Evolutionary conservation across 345 rosid species (phyloP).

Genomic region (Triadica sebifera): DNA sequence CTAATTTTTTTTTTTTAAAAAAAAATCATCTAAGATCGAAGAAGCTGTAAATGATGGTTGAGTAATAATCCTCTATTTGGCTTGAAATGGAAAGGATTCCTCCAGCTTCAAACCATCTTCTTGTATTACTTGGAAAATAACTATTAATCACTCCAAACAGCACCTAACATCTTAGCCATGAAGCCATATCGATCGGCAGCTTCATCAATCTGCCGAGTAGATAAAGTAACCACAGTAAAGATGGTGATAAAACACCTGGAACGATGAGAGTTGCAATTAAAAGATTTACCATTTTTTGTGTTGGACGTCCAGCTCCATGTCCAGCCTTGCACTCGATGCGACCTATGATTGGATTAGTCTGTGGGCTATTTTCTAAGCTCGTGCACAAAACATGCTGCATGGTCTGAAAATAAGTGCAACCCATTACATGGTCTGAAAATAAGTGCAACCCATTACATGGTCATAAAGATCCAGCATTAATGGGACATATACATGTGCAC

Average conservation of each 20-base stretch:
- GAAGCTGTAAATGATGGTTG: too few relatives aligned
- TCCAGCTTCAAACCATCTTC: not conserved
- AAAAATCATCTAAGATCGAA: too few relatives aligned
- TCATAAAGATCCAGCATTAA: not conserved
- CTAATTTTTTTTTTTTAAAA: too few relatives aligned
- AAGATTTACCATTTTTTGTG: conserved; percentile 60
- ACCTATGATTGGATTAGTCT: conserved; percentile 80
- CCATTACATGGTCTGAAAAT: not conserved
- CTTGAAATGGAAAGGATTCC: too few relatives aligned
- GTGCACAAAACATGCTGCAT: conserved; percentile 72
- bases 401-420: conserved; percentile 43
- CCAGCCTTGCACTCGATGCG: conserved; percentile 91
- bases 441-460: not conserved
- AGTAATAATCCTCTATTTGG: too few relatives aligned
- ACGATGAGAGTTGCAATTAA: not conserved
- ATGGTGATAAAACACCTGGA: too few relatives aligned
- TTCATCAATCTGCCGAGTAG: conserved; percentile 62
- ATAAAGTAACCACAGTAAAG: not conserved
- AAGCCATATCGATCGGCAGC: conserved; percentile 79
- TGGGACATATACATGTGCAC: too few relatives aligned
- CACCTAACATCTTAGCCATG: conserved; percentile 76
- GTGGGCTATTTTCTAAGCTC: conserved; percentile 73
- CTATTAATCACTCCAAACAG: conserved; percentile 61
- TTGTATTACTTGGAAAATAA: not conserved
- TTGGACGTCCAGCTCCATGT: conserved; percentile 92